Conservation (phyloP, 805 yeast species). For the Dipodascopsis uninucleata region DNA sequence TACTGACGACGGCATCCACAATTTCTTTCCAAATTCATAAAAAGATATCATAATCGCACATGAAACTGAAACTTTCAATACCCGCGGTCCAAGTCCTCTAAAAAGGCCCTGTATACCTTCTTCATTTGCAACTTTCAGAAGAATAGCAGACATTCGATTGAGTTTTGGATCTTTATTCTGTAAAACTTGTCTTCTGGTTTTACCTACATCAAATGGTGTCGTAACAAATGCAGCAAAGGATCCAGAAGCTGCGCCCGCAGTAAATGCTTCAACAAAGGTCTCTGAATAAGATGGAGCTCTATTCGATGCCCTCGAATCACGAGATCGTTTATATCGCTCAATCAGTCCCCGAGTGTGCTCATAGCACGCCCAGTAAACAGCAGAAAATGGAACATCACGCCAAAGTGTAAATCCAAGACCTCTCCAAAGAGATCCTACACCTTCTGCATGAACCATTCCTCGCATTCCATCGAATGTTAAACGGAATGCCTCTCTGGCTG, state of each 20-base stretch:
- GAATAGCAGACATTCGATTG: conserved; percentile 60
- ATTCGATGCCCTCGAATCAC: background rate
- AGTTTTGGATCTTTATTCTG: conserved; percentile 24
- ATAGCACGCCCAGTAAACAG: conserved; percentile 70
- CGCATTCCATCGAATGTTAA: conserved; percentile 51
- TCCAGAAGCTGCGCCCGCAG: conserved; percentile 83
- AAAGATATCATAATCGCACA: conserved; percentile 98
- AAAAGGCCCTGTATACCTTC: conserved; percentile 87
- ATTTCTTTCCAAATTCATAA: conserved; percentile 79
- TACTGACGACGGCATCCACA: too few species aligned
- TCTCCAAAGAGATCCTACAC: conserved; percentile 65
- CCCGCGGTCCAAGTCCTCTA: conserved; percentile 80
- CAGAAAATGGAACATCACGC: conserved; percentile 97
- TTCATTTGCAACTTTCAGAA: conserved; percentile 55
- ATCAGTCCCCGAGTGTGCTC: conserved; percentile 19
- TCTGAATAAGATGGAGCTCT: conserved; percentile 24
- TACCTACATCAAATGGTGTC: conserved; percentile 96
- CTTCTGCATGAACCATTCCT: conserved; percentile 51
- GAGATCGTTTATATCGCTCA: conserved; percentile 3
- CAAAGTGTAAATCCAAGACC: conserved; percentile 86
- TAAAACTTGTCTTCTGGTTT: conserved; percentile 77
- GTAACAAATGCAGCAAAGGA: conserved; percentile 79
- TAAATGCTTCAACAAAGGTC: conserved; percentile 45
- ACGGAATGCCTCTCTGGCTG: conserved; percentile 36
- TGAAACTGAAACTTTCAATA: conserved; percentile 89